phyloP scores from a whole-genome alignment of 176 grass and related monocot genomes.

The Paspalum vaginatum region DNA sequence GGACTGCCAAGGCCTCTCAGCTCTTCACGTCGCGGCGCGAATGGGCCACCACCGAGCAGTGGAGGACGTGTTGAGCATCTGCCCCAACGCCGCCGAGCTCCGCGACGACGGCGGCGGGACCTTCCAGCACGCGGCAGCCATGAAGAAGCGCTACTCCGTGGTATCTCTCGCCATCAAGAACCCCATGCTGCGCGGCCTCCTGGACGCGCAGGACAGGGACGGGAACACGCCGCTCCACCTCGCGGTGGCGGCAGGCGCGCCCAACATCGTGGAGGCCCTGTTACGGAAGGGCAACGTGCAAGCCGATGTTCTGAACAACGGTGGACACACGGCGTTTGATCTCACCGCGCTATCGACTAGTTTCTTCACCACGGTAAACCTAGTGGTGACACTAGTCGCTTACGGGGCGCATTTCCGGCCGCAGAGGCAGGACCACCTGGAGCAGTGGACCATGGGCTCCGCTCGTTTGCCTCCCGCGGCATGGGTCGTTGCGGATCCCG shows the following conservation, averaged over 20 bases:
- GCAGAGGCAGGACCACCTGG: constrained; percentile 10
- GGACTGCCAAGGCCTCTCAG: constrained; percentile 10
- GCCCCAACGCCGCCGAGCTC: constrained; percentile 10
- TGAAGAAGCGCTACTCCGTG: neutral
- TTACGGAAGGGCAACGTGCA: neutral
- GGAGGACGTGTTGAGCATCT: neutral
- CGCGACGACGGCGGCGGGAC: neutral
- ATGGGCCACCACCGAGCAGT: constrained; percentile 20
- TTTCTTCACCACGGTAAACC: neutral
- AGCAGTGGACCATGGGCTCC: neutral
- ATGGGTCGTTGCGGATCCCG: no score
- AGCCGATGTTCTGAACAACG: neutral
- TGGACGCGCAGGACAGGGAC: constrained; percentile 4
- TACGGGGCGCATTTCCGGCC: neutral
- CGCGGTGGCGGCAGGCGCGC: neutral
- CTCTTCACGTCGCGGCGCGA: constrained; percentile 25
- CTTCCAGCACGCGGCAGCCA: constrained; percentile 32
- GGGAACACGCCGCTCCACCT: constrained; percentile 44
- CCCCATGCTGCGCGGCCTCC: neutral
- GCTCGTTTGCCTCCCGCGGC: no score
- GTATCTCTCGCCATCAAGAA: neutral
- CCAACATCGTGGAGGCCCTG: neutral
- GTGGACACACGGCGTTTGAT: constrained; percentile 7
- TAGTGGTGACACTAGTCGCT: neutral
- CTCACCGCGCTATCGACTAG: neutral